Percentiles rank a stretch among this genome's conserved stretches.
Evolutionary conservation across 176 grass and related monocot species (phyloP).

Genomic region (Alloteropsis semialata): DNA sequence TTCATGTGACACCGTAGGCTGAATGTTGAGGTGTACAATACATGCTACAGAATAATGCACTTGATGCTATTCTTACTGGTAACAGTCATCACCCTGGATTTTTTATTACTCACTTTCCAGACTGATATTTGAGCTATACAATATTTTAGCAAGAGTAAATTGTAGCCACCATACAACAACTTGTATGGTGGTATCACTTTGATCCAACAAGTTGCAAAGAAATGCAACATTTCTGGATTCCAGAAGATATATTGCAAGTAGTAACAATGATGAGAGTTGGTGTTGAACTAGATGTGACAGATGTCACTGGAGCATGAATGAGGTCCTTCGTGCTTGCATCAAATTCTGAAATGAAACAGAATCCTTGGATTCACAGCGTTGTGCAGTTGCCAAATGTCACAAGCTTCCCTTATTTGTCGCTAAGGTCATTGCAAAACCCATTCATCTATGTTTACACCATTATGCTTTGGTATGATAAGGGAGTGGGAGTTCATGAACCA

Average conservation of each 20-base stretch:
- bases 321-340: conserved; percentile 55
- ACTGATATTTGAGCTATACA: background rate
- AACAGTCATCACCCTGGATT: too few relatives aligned
- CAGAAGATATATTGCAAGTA: conserved; percentile 78
- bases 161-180: background rate
- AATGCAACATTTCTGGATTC: conserved; percentile 45
- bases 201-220: too few relatives aligned
- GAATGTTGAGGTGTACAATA: too few relatives aligned
- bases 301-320: conserved; percentile 63
- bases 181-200: background rate
- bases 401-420: too few relatives aligned
- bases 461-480: too few relatives aligned
- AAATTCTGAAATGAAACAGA: conserved; percentile 69
- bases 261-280: conserved; percentile 78
- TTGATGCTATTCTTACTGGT: too few relatives aligned
- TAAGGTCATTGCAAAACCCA: too few relatives aligned
- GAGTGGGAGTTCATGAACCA: too few relatives aligned
- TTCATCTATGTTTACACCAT: too few relatives aligned
- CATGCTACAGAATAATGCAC: too few relatives aligned
- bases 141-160: conserved; percentile 15
- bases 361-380: conserved; percentile 63
- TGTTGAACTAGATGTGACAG: conserved; percentile 68
- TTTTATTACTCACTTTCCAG: background rate
- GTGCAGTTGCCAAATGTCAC: conserved; percentile 68
- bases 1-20: too few relatives aligned